A percentile compares a stretch with the other conserved stretches of the same genome.
Conservation (phyloP, 2,329 filamentous ascomycete species). For the Rhynchosporium graminicola region DNA sequence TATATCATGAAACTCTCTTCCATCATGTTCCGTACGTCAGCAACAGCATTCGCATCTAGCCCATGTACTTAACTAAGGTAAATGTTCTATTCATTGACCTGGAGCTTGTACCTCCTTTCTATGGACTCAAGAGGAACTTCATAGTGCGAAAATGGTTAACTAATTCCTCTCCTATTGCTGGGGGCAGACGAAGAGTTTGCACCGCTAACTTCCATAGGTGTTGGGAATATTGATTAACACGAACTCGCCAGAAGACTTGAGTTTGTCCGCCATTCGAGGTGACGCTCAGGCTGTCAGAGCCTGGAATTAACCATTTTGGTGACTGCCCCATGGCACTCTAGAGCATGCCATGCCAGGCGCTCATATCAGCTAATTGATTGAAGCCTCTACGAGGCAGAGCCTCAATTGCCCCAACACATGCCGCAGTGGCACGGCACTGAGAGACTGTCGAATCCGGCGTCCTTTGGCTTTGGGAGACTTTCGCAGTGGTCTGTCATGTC, state of each 20-base stretch:
- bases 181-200: not conserved
- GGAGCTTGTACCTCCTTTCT: not conserved
- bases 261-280: no score
- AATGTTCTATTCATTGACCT: slow-evolving; percentile 6
- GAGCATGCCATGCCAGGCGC: slow-evolving; percentile 5
- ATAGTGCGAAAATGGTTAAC: not conserved
- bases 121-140: not conserved
- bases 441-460: no score
- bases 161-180: not conserved
- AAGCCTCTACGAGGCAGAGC: not conserved
- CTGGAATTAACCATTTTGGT: not conserved
- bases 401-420: no score
- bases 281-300: no score
- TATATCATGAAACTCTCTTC: no score
- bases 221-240: no score
- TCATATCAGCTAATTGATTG: not conserved
- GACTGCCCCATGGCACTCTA: no score
- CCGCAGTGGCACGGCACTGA: no score
- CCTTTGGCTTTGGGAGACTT: no score
- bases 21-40: no score
- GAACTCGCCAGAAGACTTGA: no score
- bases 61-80: not conserved
- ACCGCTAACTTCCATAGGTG: not conserved
- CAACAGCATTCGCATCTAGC: no score
- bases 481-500: not conserved